Base-by-base conservation (phyloP, 1,284 basidiomycete genomes). In the Puccinia triticina region DNA sequence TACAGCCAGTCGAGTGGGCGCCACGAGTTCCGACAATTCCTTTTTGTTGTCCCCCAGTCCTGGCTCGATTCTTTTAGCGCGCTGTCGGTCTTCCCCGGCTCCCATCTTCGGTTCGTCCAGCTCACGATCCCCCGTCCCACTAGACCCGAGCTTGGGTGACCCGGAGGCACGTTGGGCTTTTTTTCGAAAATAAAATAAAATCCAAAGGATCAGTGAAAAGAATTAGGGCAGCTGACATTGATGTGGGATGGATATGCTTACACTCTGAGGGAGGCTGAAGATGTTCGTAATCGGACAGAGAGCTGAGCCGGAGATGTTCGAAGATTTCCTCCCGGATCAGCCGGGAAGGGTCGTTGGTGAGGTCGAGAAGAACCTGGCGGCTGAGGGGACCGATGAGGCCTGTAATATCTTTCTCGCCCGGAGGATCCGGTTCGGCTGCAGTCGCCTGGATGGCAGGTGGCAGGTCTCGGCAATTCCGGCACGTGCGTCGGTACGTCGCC, bases 261-360 rank as follows among this genome's bases (percentile, higher is more conserved):
- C 64, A 12, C 10, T 7, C 18, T 18, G 64, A 29, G 21, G 16
- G 34, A 40, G 34, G 64, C 18, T 40, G 16, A 29, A 43, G 18
- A 32, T 43, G 2, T 10, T 66, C 64, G 18, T 4, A 40, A 2
- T 66, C 64, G 37, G 18, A 40, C 5, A 66, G 64, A 11, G 64
- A 66, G 64, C 64, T 66, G 34, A 40, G 29, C 37, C 64, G 64
- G 64, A 66, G 37, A 21, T 66, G 34, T 12, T 66, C 64, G 37
- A 66, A 66, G 64, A 66, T 66, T 10, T 37, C 32, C 37, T 66
- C 64, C 37, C 64, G 34, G 37, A 66, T 66, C 29, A 66, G 64
- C 64, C 64, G 64, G 21, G 64, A 66, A 40, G 64, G 64, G n/a
- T 66, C 64, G 37, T 66, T 66, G 34, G 34, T 66, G 64, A 66